Evolutionary conservation across 2,329 filamentous ascomycete species (phyloP).

Genomic region (Arthroderma sp.): DNA sequence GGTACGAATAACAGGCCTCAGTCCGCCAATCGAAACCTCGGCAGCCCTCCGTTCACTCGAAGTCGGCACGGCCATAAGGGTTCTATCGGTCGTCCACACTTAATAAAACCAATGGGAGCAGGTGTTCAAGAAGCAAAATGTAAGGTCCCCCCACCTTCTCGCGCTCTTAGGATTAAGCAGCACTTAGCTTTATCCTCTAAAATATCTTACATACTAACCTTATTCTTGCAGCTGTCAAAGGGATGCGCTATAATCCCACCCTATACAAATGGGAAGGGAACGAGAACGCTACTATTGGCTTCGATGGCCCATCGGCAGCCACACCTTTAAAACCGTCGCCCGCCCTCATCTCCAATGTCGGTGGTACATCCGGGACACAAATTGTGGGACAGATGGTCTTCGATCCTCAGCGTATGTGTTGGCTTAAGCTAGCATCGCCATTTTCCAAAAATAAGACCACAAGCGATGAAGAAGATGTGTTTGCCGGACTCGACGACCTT

Average conservation of each 20-base stretch:
- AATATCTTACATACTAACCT: slow-evolving; percentile 10
- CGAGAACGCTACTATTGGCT: slow-evolving; percentile 67
- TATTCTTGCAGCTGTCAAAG: slow-evolving; percentile 56
- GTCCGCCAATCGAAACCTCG: slow-evolving; percentile 37
- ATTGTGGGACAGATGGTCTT: slow-evolving; percentile 98
- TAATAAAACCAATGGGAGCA: slow-evolving; percentile 73
- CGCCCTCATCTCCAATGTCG: slow-evolving; percentile 84
- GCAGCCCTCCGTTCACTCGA: slow-evolving; percentile 36
- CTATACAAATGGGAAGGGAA: slow-evolving; percentile 93
- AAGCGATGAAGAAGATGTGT: slow-evolving; percentile 78
- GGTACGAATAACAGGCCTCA: slow-evolving; percentile 49
- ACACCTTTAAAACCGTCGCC: slow-evolving; percentile 33
- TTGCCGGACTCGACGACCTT: slow-evolving; percentile 87
- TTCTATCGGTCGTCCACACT: slow-evolving; percentile 53
- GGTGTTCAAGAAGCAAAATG: slow-evolving; percentile 65
- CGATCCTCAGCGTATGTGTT: slow-evolving; percentile 93
- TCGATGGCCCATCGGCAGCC: slow-evolving; percentile 48
- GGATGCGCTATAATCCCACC: slow-evolving; percentile 87
- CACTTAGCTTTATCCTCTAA: slow-evolving; percentile 4
- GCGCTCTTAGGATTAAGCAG: background rate
- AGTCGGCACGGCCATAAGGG: slow-evolving; percentile 29
- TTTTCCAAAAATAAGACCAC: slow-evolving; percentile 26
- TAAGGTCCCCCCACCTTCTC: slow-evolving; percentile 34
- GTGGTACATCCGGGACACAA: slow-evolving; percentile 71
- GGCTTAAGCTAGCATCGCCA: slow-evolving; percentile 61